A percentile compares a stretch with the other conserved stretches of the same genome.
Conservation (phyloP, 345 rosid species). For the Viola odorata region DNA sequence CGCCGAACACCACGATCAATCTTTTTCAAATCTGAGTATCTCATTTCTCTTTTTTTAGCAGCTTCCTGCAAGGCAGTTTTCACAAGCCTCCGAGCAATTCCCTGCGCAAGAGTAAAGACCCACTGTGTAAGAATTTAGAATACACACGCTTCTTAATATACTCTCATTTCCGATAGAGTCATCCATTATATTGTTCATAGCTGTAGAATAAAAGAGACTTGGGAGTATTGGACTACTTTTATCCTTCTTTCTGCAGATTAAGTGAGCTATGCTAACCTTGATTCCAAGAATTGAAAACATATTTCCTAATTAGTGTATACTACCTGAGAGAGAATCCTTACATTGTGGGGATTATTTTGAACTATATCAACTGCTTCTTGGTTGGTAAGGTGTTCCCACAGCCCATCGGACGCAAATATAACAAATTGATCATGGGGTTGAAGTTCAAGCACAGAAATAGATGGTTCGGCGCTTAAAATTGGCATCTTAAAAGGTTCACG, state of each 20-base stretch:
- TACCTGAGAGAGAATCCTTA: constrained; percentile 2
- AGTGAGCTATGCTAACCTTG: no score
- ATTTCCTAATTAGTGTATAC: no score
- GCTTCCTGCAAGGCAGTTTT: constrained; percentile 32
- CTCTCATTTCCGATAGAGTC: no score
- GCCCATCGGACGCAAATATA: constrained; percentile 30
- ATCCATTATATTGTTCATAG: no score
- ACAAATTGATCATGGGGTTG: constrained; percentile 26
- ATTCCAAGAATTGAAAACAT: no score
- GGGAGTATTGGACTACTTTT: no score
- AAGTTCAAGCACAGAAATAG: constrained; percentile 20
- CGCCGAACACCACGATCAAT: constrained; percentile 31
- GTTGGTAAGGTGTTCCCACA: constrained; percentile 33
- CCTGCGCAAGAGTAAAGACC: constrained; percentile 16
- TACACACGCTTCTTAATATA: no score
- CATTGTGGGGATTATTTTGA: constrained; percentile 25
- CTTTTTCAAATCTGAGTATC: constrained; percentile 33
- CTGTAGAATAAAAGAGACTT: background rate
- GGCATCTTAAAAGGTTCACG: constrained; percentile 30
- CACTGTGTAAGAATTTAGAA: background rate
- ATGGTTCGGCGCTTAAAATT: constrained; percentile 29
- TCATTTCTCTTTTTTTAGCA: constrained; percentile 33
- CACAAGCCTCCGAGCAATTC: constrained; percentile 28
- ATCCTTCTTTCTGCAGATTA: no score
- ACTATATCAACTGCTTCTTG: constrained; percentile 33